A percentile compares a stretch with the other conserved stretches of the same genome.
phyloP scores from a whole-genome alignment of 352 stramenopile species.

The Globisporangium rhizosaccharum region DNA sequence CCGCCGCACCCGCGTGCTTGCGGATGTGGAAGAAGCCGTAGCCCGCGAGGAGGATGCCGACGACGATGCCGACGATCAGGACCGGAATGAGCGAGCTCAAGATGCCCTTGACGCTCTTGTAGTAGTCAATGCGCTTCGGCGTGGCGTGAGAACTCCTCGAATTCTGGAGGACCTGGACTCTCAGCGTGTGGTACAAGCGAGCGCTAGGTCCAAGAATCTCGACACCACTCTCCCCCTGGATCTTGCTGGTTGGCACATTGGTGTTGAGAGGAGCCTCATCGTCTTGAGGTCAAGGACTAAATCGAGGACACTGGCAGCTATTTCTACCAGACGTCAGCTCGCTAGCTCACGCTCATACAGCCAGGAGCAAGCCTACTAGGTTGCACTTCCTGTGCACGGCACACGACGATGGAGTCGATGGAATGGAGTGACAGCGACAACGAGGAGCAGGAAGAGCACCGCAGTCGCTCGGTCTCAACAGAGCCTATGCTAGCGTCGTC shows the following conservation, averaged over 20 bases:
- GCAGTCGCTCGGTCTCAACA: constrained; percentile 4
- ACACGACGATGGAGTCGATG: not conserved
- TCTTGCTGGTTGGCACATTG: too few relatives aligned
- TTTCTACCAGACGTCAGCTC: too few relatives aligned
- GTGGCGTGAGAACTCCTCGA: not conserved
- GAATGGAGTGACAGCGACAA: constrained; percentile 61
- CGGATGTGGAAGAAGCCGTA: constrained; percentile 48
- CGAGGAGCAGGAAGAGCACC: constrained; percentile 47
- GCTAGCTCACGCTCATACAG: too few relatives aligned
- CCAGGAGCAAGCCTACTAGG: too few relatives aligned
- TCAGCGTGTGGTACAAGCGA: too few relatives aligned
- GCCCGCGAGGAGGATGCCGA: constrained; percentile 30
- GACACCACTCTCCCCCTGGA: too few relatives aligned
- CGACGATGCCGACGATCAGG: constrained; percentile 49
- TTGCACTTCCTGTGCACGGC: too few relatives aligned
- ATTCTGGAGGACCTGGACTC: too few relatives aligned
- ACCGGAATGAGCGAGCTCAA: constrained; percentile 54
- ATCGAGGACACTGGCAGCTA: too few relatives aligned
- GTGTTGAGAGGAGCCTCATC: too few relatives aligned
- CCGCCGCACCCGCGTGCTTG: constrained; percentile 7
- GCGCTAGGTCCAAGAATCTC: too few relatives aligned
- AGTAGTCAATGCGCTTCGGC: constrained; percentile 32
- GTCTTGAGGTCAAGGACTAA: too few relatives aligned
- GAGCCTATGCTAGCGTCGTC: constrained; percentile 18
- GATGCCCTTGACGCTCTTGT: constrained; percentile 46